Conservation (phyloP, 306 rosid species). For the Cyamopsis tetragonoloba region DNA sequence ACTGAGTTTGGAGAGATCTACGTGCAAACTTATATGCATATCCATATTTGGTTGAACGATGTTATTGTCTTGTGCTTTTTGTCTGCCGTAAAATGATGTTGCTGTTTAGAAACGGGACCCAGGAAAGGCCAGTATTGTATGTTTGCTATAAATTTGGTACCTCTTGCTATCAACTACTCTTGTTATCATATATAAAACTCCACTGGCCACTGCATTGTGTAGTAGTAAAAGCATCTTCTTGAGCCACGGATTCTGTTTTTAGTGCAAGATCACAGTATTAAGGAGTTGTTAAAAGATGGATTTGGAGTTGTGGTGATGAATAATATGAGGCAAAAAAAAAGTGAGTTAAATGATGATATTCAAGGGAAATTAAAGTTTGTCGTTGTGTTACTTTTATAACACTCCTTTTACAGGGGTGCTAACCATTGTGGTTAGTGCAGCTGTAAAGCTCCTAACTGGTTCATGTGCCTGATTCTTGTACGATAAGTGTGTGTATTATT, state of each 20-base stretch:
- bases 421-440: not conserved
- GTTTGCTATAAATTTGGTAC: not conserved
- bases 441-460: not conserved
- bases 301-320: not conserved
- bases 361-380: not conserved
- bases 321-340: not conserved
- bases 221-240: not conserved
- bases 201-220: not conserved
- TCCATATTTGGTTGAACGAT: not conserved
- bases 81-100: conserved; percentile 11
- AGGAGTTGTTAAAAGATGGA: not conserved
- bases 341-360: no score
- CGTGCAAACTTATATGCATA: not conserved
- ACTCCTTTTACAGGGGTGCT: not conserved
- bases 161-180: no score
- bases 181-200: not conserved
- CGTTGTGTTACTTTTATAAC: no score
- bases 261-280: not conserved
- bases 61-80: not conserved
- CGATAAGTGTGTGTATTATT: no score
- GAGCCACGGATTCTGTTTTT: not conserved
- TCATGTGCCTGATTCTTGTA: conserved; percentile 6
- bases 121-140: not conserved
- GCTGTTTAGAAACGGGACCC: not conserved
- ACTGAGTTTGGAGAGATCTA: not conserved